Percentiles rank a stretch among this genome's conserved stretches.
Evolutionary conservation across 495 filamentous ascomycete species (phyloP).

Genomic region (Apodospora peruviana): DNA sequence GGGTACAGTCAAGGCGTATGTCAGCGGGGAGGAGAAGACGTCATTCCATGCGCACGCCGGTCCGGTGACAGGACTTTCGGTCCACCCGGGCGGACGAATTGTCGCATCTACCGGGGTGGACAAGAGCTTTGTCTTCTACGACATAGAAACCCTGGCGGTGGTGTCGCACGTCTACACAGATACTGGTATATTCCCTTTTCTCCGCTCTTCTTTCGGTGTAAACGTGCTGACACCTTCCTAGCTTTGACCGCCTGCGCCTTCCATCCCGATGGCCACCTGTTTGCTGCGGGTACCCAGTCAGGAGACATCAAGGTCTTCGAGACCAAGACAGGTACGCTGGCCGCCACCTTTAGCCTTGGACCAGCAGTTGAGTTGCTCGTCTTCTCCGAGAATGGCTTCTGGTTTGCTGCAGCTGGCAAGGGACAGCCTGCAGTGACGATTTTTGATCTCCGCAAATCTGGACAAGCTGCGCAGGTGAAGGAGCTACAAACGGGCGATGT

Average conservation of each 20-base stretch:
- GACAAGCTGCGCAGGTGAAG: constrained; percentile 69
- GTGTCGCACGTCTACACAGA: constrained; percentile 77
- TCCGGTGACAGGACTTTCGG: constrained; percentile 64
- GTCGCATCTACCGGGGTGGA: constrained; percentile 84
- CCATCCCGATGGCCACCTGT: constrained; percentile 93
- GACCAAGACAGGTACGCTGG: constrained; percentile 63
- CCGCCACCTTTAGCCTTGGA: constrained; percentile 62
- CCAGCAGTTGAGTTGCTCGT: constrained; percentile 65
- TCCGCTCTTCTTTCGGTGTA: neutral
- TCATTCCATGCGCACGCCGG: constrained; percentile 76
- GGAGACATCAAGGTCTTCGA: constrained; percentile 84
- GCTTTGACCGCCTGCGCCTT: constrained; percentile 76
- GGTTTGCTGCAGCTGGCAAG: constrained; percentile 74
- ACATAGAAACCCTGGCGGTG: constrained; percentile 58
- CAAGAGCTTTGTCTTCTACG: constrained; percentile 91
- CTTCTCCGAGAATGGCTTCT: constrained; percentile 98
- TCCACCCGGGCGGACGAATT: constrained; percentile 81
- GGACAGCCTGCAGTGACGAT: constrained; percentile 71
- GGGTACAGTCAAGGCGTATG: constrained; percentile 74
- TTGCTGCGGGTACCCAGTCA: constrained; percentile 70
- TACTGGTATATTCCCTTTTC: constrained; percentile 55
- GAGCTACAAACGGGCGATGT: constrained; percentile 74
- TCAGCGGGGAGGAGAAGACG: constrained; percentile 57
- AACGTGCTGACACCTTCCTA: constrained; percentile 39
- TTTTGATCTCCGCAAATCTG: constrained; percentile 84